Conservation (phyloP, 805 yeast genomes). For the Candida suzukii region DNA sequence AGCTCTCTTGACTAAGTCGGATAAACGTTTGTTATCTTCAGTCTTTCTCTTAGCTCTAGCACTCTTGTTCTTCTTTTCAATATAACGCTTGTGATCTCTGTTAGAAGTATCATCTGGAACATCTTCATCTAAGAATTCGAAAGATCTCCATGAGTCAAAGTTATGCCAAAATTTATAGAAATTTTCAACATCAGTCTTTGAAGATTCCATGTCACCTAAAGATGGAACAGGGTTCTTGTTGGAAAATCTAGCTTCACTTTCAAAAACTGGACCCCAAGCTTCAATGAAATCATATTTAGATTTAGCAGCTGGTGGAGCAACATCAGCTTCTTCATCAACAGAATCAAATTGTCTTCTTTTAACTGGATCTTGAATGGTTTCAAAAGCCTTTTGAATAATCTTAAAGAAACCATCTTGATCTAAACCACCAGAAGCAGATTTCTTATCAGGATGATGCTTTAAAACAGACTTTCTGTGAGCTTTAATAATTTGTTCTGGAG, state of each 20-base stretch:
- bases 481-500: constrained; percentile 86
- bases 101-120: constrained; percentile 98
- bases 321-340: constrained; percentile 85
- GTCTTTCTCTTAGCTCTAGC: constrained; percentile 96
- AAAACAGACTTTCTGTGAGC: constrained; percentile 96
- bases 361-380: constrained; percentile 74
- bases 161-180: constrained; percentile 91
- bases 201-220: constrained; percentile 60
- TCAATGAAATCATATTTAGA: constrained; percentile 75
- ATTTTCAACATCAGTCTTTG: constrained; percentile 75
- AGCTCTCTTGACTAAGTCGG: constrained; percentile 83
- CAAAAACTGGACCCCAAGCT: constrained; percentile 91
- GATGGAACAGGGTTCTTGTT: constrained; percentile 83
- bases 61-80: constrained; percentile 94
- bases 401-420: constrained; percentile 96
- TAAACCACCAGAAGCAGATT: constrained; percentile 80
- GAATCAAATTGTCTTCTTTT: constrained; percentile 95
- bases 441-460: constrained; percentile 97
- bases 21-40: constrained; percentile 88
- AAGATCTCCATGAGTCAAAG: constrained; percentile 97
- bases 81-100: constrained; percentile 98
- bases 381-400: constrained; percentile 95
- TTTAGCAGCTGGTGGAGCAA: constrained; percentile 66
- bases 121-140: constrained; percentile 97
- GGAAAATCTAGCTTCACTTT: constrained; percentile 85